Percentiles rank a stretch among this genome's conserved stretches.
These are phyloP conservation scores for Diversispora eburnea DNA, from an alignment of 192 early-diverging fungal genomes.

Conservation along the genomic window DNA sequence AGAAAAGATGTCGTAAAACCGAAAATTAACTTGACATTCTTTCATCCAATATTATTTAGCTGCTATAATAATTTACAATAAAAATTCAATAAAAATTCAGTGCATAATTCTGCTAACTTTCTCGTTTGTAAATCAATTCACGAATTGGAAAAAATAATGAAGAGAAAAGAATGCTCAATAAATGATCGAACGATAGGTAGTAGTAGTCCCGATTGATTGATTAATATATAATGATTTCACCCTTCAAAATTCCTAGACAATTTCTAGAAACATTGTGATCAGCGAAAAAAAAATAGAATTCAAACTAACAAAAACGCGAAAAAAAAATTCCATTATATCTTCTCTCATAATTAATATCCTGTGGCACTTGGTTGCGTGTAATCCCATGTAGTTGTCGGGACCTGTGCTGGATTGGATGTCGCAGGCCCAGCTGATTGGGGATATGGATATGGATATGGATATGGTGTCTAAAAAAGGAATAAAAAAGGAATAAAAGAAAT, in stretches of 20 bases:
- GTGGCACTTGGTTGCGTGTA: constrained; percentile 23
- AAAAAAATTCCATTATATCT: neutral
- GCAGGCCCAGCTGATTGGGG: constrained; percentile 6
- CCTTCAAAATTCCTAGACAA: no score
- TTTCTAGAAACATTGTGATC: neutral
- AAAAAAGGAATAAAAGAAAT: neutral
- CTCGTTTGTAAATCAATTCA: no score
- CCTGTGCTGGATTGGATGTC: neutral
- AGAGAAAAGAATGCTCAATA: no score
- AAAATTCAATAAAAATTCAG: no score
- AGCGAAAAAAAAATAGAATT: neutral
- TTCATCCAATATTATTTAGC: constrained; percentile 6
- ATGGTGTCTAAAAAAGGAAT: constrained; percentile 13
- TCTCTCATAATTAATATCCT: constrained; percentile 18
- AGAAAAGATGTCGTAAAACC: neutral
- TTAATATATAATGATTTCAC: no score
- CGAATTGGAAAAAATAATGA: no score
- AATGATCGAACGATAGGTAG: no score
- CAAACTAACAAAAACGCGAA: neutral
- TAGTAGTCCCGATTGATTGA: no score
- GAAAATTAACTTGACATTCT: neutral
- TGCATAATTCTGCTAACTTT: no score
- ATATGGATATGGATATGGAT: constrained; percentile 28
- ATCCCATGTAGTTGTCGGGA: constrained; percentile 11
- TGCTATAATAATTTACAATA: neutral